phyloP scores from a whole-genome alignment of 768 basidiomycete species.

The Sporobolomyces roseus region DNA sequence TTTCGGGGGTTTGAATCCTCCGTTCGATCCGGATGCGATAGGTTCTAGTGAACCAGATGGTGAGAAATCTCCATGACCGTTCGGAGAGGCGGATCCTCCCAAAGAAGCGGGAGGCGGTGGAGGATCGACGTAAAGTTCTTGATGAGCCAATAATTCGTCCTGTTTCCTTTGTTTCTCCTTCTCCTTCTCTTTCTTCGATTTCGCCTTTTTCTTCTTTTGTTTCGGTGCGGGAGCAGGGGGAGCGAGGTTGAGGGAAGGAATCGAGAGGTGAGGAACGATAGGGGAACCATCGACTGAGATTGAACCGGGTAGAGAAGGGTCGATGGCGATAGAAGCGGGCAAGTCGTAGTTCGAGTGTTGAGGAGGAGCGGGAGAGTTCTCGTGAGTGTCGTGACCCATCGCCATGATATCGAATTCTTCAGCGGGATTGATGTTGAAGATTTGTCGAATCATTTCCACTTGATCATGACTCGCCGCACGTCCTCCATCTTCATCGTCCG shows the following conservation, averaged over 20 bases:
- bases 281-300: too few species aligned
- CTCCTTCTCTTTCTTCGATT: background rate
- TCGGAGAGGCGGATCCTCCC: too few species aligned
- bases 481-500: background rate
- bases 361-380: background rate
- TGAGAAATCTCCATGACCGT: too few species aligned
- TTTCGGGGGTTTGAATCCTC: background rate
- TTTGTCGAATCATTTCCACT: conserved; percentile 17
- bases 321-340: too few species aligned
- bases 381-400: background rate
- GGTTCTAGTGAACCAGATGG: too few species aligned
- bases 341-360: too few species aligned
- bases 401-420: conserved; percentile 6
- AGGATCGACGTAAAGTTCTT: background rate
- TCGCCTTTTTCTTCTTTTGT: background rate
- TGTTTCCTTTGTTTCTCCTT: too few species aligned
- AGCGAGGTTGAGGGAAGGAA: background rate
- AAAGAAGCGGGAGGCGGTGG: background rate
- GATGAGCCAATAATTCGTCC: too few species aligned
- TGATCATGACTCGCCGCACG: background rate
- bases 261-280: too few species aligned
- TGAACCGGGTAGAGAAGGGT: too few species aligned
- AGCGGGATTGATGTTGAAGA: conserved; percentile 15
- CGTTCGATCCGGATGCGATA: background rate
- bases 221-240: conserved; percentile 9